Percentiles rank a stretch among this genome's conserved stretches.
Conservation (phyloP, 2,329 filamentous ascomycete species). For the Apiospora kogelbergensis region DNA sequence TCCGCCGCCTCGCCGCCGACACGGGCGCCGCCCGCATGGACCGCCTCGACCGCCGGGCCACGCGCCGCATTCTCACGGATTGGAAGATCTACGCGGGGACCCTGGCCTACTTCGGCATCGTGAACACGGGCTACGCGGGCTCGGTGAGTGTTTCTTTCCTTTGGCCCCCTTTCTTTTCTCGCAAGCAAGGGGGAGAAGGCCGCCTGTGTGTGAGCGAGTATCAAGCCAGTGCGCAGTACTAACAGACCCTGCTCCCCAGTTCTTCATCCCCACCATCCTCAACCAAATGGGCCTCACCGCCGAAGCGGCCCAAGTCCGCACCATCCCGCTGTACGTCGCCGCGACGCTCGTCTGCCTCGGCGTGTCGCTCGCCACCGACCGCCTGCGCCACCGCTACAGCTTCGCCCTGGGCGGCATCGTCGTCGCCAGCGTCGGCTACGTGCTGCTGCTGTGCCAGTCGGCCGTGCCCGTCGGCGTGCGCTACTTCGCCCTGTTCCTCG, state of each 20-base stretch:
- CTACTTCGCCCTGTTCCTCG: slow-evolving; percentile 38
- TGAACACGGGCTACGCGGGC: slow-evolving; percentile 45
- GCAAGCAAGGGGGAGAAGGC: not conserved
- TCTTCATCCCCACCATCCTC: slow-evolving; percentile 43
- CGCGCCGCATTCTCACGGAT: slow-evolving; percentile 33
- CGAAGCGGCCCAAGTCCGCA: slow-evolving; percentile 36
- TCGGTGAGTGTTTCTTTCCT: slow-evolving; percentile 17
- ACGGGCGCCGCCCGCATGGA: slow-evolving; percentile 34
- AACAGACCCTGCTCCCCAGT: too few species aligned
- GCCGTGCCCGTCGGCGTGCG: slow-evolving; percentile 21
- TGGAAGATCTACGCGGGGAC: slow-evolving; percentile 42
- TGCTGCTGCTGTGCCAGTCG: slow-evolving; percentile 29
- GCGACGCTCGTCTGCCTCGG: slow-evolving; percentile 31
- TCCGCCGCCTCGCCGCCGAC: slow-evolving; percentile 31
- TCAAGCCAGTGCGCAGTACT: too few species aligned
- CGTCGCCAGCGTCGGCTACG: slow-evolving; percentile 33
- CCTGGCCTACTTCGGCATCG: slow-evolving; percentile 36
- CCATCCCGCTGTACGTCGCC: slow-evolving; percentile 38
- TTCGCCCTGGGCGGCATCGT: slow-evolving; percentile 32
- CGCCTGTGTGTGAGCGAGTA: too few species aligned
- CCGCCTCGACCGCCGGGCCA: slow-evolving; percentile 27
- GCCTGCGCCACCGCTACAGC: slow-evolving; percentile 32
- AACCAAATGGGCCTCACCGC: slow-evolving; percentile 37
- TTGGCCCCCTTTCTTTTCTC: too few species aligned
- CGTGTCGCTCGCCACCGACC: slow-evolving; percentile 34